phyloP scores from a whole-genome alignment of 176 grass and related monocot genomes.

The Zizania latifolia region DNA sequence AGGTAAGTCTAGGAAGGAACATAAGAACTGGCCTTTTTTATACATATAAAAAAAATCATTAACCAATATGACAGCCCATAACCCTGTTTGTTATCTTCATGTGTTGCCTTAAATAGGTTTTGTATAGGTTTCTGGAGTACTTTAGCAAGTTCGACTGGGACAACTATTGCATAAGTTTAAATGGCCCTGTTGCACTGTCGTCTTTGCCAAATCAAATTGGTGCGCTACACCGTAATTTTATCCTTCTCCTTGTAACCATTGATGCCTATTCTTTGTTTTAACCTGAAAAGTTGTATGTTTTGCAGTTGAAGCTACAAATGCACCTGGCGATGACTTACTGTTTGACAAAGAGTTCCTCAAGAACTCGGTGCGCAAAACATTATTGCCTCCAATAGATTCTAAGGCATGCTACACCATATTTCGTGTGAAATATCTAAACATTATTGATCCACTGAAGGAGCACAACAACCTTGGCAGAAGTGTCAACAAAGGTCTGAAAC shows the following conservation, averaged over 20 bases:
- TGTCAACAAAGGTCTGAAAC: constrained; percentile 67
- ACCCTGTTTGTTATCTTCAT: constrained; percentile 1
- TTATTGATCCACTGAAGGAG: constrained; percentile 84
- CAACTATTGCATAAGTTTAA: constrained; percentile 74
- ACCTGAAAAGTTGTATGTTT: not conserved
- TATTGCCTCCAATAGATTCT: too few species aligned
- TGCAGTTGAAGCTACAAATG: constrained; percentile 56
- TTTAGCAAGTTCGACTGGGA: constrained; percentile 97
- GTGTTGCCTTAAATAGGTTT: constrained; percentile 50
- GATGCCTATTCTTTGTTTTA: constrained; percentile 24
- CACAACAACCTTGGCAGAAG: constrained; percentile 92
- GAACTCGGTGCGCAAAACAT: constrained; percentile 28
- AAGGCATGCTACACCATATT: constrained; percentile 37
- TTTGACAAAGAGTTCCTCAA: constrained; percentile 63
- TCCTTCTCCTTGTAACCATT: constrained; percentile 8
- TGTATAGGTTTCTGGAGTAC: constrained; percentile 95
- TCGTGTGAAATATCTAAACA: constrained; percentile 59
- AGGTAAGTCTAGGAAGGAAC: constrained; percentile 35
- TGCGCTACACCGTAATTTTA: constrained; percentile 37
- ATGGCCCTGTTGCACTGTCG: constrained; percentile 69
- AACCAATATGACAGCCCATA: constrained; percentile 15
- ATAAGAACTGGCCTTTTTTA: constrained; percentile 11
- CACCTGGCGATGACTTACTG: constrained; percentile 37
- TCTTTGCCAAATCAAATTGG: constrained; percentile 73
- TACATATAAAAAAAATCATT: constrained; percentile 9